Percentiles rank a stretch among this genome's conserved stretches.
Evolutionary conservation across 768 basidiomycete species (phyloP).

Genomic region (Suillus subluteus): DNA sequence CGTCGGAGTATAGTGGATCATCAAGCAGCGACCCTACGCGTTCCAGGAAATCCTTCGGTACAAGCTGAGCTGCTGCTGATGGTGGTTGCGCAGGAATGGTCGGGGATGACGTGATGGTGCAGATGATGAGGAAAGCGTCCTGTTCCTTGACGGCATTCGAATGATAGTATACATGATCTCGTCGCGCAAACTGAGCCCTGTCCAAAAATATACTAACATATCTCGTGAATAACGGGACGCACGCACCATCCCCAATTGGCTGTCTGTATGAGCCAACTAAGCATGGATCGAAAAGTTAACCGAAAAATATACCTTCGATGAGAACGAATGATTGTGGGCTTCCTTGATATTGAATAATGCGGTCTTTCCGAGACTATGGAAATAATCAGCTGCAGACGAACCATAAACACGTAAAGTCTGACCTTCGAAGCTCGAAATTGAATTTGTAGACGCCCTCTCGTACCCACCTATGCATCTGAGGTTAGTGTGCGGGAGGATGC

Average conservation of each 20-base stretch:
- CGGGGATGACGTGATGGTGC: conserved; percentile 75
- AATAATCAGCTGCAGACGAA: conserved; percentile 3
- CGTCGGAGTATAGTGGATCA: conserved; percentile 84
- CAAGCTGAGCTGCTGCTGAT: conserved; percentile 48
- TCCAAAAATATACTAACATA: conserved; percentile 9
- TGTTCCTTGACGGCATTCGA: conserved; percentile 51
- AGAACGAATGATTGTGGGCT: conserved; percentile 82
- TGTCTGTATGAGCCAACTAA: conserved; percentile 45
- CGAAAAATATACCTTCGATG: conserved; percentile 54
- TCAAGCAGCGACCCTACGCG: conserved; percentile 77
- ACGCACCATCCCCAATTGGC: conserved; percentile 87
- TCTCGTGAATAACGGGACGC: conserved; percentile 1
- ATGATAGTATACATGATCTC: conserved; percentile 71
- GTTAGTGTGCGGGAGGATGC: conserved; percentile 4
- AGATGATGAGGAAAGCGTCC: conserved; percentile 77
- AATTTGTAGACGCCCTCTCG: conserved; percentile 87
- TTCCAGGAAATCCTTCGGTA: conserved; percentile 69
- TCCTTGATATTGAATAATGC: conserved; percentile 69
- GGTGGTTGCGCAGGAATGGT: conserved; percentile 51
- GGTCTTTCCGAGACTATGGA: conserved; percentile 47
- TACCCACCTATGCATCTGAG: conserved; percentile 59
- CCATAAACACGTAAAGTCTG: conserved; percentile 10
- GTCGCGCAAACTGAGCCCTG: conserved; percentile 80
- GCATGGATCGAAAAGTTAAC: conserved; percentile 18
- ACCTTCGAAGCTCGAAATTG: conserved; percentile 81